Conservation (phyloP, 1,284 basidiomycete genomes). For the Cutaneotrichosporon daszewskae region DNA sequence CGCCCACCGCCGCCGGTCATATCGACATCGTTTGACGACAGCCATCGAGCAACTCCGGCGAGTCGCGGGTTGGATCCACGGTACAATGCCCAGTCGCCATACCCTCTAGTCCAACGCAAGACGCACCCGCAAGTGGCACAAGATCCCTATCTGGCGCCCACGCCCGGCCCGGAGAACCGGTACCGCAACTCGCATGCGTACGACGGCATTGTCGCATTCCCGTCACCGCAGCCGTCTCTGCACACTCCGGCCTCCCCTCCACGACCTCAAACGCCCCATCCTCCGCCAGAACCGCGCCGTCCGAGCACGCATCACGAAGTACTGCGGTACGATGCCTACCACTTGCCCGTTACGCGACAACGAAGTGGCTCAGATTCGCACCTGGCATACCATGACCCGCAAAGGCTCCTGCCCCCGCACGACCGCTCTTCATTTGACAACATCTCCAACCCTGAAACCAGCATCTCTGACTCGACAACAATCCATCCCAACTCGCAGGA, state of each 20-base stretch:
- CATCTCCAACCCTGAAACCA: slow-evolving; percentile 4
- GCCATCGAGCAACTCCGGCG: too few relatives aligned
- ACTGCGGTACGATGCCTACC: too few relatives aligned
- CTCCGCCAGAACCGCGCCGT: slow-evolving; percentile 4
- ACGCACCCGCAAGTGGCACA: too few relatives aligned
- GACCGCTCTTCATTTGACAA: slow-evolving; percentile 2
- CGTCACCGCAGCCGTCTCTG: slow-evolving; percentile 25
- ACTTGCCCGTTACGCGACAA: too few relatives aligned
- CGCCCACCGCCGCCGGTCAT: background rate
- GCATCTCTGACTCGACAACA: slow-evolving; percentile 30
- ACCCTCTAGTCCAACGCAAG: too few relatives aligned
- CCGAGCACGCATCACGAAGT: slow-evolving; percentile 31
- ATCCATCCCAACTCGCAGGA: slow-evolving; percentile 18
- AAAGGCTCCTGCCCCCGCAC: too few relatives aligned
- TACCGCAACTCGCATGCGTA: slow-evolving; percentile 22
- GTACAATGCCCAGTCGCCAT: too few relatives aligned
- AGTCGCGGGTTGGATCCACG: too few relatives aligned
- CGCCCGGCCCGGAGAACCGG: slow-evolving; percentile 24
- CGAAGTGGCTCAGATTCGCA: slow-evolving; percentile 27
- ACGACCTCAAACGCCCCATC: background rate
- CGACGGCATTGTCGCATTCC: slow-evolving; percentile 25
- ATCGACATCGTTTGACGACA: background rate
- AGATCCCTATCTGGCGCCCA: too few relatives aligned
- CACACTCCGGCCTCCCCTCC: too few relatives aligned
- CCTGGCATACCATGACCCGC: too few relatives aligned